Evolutionary conservation across 345 rosid species (phyloP).

Genomic region (Cochlearia excelsa): DNA sequence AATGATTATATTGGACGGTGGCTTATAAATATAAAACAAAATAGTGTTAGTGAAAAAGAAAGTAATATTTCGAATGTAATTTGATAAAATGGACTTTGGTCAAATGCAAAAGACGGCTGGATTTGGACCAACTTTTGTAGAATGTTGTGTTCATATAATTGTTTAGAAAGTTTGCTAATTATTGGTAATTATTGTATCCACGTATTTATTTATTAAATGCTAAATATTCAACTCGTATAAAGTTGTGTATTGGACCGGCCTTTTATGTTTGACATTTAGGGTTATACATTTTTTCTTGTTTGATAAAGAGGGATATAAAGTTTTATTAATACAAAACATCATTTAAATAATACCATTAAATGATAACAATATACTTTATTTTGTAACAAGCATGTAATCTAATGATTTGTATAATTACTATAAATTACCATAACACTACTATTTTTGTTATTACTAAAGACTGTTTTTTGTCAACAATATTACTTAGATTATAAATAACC

Average conservation of each 20-base stretch:
- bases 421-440: too few species aligned
- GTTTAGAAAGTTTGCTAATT: not conserved
- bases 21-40: constrained; percentile 9
- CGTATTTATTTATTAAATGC: not conserved
- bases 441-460: too few species aligned
- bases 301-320: too few species aligned
- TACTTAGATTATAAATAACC: not conserved
- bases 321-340: not conserved
- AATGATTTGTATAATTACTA: too few species aligned
- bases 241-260: constrained; percentile 13
- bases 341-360: not conserved
- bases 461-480: too few species aligned
- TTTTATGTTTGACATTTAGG: constrained; percentile 17
- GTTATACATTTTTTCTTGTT: not conserved
- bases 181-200: not conserved
- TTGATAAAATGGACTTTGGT: constrained; percentile 13
- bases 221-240: not conserved
- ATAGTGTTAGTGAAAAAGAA: constrained; percentile 13
- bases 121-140: constrained; percentile 17
- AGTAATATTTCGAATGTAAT: constrained; percentile 18
- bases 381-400: too few species aligned
- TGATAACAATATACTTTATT: not conserved
- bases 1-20: constrained; percentile 29
- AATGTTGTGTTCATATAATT: constrained; percentile 14
- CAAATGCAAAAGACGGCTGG: constrained; percentile 32